Evolutionary conservation across 2,329 filamentous ascomycete species (phyloP), one percentile per base, ranked within the genome.

Genomic region (Penicillium sp.): DNA sequence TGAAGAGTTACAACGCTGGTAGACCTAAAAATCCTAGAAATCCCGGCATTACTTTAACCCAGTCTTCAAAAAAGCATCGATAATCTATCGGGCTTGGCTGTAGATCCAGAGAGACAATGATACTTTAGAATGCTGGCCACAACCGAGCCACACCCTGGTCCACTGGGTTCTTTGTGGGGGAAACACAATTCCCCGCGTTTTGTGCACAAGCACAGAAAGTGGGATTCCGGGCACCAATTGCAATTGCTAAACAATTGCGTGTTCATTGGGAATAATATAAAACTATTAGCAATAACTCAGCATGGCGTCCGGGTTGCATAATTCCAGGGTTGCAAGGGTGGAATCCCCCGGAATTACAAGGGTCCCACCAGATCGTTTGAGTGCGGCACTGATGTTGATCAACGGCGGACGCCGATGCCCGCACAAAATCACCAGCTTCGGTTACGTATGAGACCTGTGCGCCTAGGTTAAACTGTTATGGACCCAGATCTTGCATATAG

Each of bases 381-480:
- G 37, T 23, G 49, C 27, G 26, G 37, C 20, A 43, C 12, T 42
- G 26, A 26, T 43, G 49, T 35, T 51, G 49, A 51, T 51, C 49
- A 51, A 51, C 49, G 49, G 49, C 41, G 49, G 49, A 51, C 49
- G 49, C 49, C 49, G 49, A 51, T 43, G 41, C 49, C 49, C 49
- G 49, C 49, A 22, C 49, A 51, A 31, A 45, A 18, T 43, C 40
- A 35, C 40, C 49, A 51, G 41, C 49, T 22, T 26, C 49, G 40
- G 49, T 51, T 51, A 51, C 49, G 49, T 51, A 51, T 44, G 15
- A 11, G 15, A 33, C 26, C 11, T 25, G 5, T 31, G 37, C 33
- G 25, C 49, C 40, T 51, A 44, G 40, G 49, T 44, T 51, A 29
- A 45, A 8, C 40, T 25, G n/a, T n/a, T 15, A 35, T 35, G 20